Evolutionary conservation across 345 rosid genomes (phyloP).

Genomic region (Camelina sativa): DNA sequence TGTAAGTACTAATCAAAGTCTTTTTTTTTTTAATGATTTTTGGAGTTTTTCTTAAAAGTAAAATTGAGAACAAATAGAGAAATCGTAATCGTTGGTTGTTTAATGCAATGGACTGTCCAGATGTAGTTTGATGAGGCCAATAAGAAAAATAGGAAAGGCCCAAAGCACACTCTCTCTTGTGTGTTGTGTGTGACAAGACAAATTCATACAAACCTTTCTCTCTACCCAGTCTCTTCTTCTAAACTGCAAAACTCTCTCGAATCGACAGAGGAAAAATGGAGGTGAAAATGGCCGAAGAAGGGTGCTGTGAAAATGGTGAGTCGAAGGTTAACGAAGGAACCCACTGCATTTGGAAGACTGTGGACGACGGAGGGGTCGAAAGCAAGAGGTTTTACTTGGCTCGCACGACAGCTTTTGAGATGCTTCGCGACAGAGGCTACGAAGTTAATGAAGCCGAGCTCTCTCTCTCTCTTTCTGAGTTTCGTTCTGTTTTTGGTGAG

Average conservation of each 20-base stretch:
- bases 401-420: conserved; percentile 46
- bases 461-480: conserved; percentile 34
- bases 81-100: conserved; percentile 27
- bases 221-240: background rate
- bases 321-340: conserved; percentile 19
- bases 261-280: conserved; percentile 25
- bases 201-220: conserved; percentile 19
- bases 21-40: background rate
- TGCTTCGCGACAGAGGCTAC: conserved; percentile 49
- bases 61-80: background rate
- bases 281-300: background rate
- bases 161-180: conserved; percentile 3
- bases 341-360: conserved; percentile 37
- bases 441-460: conserved; percentile 36
- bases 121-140: conserved; percentile 8
- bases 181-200: background rate
- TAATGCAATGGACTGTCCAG: conserved; percentile 19
- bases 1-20: too few species aligned
- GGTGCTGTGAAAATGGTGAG: conserved; percentile 3
- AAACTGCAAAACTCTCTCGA: background rate
- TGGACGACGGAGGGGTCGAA: conserved; percentile 37
- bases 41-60: background rate
- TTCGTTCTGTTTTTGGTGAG: conserved; percentile 42
- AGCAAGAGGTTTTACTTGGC: conserved; percentile 49
- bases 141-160: background rate